These are phyloP conservation scores for Trametes cingulata DNA, from an alignment of 768 basidiomycete genomes.

Conservation along the genomic window DNA sequence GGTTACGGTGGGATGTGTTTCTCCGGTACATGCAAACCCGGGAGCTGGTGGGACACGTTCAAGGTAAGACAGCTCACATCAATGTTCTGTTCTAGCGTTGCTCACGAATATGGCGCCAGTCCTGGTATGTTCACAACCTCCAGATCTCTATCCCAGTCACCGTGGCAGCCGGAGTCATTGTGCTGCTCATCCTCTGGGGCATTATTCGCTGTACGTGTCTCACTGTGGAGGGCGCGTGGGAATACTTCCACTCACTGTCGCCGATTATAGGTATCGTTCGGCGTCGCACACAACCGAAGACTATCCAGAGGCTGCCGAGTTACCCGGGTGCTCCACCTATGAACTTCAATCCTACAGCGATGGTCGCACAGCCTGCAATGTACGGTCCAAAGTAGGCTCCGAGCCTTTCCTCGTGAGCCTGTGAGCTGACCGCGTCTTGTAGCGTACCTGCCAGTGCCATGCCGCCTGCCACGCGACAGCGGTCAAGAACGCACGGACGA, in stretches of 20 bases:
- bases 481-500: conserved; percentile 5
- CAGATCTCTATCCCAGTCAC: conserved; percentile 81
- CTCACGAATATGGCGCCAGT: conserved; percentile 37
- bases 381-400: conserved; percentile 11
- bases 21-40: conserved; percentile 61
- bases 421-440: not conserved
- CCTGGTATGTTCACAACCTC: conserved; percentile 76
- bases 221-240: too few relatives aligned
- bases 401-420: too few relatives aligned
- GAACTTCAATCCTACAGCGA: conserved; percentile 7
- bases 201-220: conserved; percentile 17
- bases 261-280: too few relatives aligned
- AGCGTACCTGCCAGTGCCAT: not conserved
- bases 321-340: conserved; percentile 12
- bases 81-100: too few relatives aligned
- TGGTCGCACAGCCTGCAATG: conserved; percentile 7
- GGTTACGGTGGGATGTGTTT: conserved; percentile 73
- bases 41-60: conserved; percentile 57
- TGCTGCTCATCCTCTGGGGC: conserved; percentile 40
- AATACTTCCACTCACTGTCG: not conserved
- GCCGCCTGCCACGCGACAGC: not conserved
- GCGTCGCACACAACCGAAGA: not conserved
- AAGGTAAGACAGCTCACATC: conserved; percentile 43
- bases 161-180: conserved; percentile 64
- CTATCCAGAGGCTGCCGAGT: conserved; percentile 6